These are phyloP conservation scores for Pseudomassariella vexata DNA, from an alignment of 2,329 filamentous ascomycete species.

Conservation along the genomic window DNA sequence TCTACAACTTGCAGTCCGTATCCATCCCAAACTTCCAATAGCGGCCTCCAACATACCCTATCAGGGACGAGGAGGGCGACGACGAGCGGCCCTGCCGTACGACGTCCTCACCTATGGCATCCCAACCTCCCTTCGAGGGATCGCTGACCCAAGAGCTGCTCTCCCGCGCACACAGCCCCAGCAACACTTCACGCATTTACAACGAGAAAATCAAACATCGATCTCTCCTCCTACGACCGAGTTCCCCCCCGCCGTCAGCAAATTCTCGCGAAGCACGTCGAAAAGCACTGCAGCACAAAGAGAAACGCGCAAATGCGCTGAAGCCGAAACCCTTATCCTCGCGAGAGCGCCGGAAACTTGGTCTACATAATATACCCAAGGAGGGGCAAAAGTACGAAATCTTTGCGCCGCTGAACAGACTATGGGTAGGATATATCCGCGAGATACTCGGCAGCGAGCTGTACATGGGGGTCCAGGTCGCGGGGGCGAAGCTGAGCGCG, in stretches of 20 bases:
- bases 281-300: slow-evolving; percentile 42
- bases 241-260: slow-evolving; percentile 56
- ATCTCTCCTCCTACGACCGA: slow-evolving; percentile 71
- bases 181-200: slow-evolving; percentile 66
- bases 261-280: slow-evolving; percentile 49
- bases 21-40: too few relatives aligned
- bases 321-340: slow-evolving; percentile 70
- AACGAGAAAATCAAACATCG: slow-evolving; percentile 78
- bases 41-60: too few relatives aligned
- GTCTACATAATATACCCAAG: slow-evolving; percentile 69
- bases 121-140: slow-evolving; percentile 23
- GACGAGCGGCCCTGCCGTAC: not conserved
- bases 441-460: slow-evolving; percentile 67
- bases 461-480: slow-evolving; percentile 47
- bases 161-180: slow-evolving; percentile 70
- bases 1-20: too few relatives aligned
- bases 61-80: too few relatives aligned
- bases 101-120: slow-evolving; percentile 30
- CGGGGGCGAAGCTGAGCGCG: slow-evolving; percentile 70
- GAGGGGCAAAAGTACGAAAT: slow-evolving; percentile 65
- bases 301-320: slow-evolving; percentile 36
- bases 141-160: slow-evolving; percentile 60
- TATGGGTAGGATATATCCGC: slow-evolving; percentile 83
- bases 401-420: slow-evolving; percentile 67
- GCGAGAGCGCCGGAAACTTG: slow-evolving; percentile 66